These are phyloP conservation scores for Xylaria multiplex DNA, from an alignment of 2,329 filamentous ascomycete genomes.

Conservation along the genomic window DNA sequence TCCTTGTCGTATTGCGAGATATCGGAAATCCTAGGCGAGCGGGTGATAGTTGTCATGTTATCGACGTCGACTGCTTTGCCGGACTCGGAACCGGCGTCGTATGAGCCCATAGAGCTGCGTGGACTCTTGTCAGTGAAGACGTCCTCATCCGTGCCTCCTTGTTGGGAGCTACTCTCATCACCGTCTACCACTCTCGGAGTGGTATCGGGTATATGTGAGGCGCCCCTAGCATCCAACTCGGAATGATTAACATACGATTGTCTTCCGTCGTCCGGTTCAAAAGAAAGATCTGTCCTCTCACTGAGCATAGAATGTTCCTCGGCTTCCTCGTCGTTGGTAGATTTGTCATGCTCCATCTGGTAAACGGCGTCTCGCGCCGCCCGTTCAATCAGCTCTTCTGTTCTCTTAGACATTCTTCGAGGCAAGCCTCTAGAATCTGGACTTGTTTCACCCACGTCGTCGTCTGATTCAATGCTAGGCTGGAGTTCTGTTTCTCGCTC, in stretches of 20 bases:
- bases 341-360: slow-evolving; percentile 55
- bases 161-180: slow-evolving; percentile 61
- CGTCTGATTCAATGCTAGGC: slow-evolving; percentile 42
- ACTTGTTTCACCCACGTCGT: slow-evolving; percentile 21
- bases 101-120: slow-evolving; percentile 66
- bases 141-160: slow-evolving; percentile 62
- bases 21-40: slow-evolving; percentile 60
- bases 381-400: slow-evolving; percentile 62
- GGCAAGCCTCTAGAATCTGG: slow-evolving; percentile 32
- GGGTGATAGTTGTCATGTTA: slow-evolving; percentile 49
- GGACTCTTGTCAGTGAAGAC: slow-evolving; percentile 69
- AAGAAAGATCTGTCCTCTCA: slow-evolving; percentile 46
- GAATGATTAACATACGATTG: slow-evolving; percentile 45
- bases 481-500: slow-evolving; percentile 26
- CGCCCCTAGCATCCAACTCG: slow-evolving; percentile 33
- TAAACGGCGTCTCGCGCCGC: slow-evolving; percentile 60
- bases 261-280: slow-evolving; percentile 44
- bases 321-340: slow-evolving; percentile 37
- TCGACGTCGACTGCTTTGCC: slow-evolving; percentile 46
- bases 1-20: slow-evolving; percentile 60
- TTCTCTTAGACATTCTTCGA: slow-evolving; percentile 52
- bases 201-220: slow-evolving; percentile 36
- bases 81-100: slow-evolving; percentile 51
- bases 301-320: slow-evolving; percentile 49
- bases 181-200: slow-evolving; percentile 44